Conservation (phyloP, 2,329 filamentous ascomycete genomes). For the Sclerotinia sclerotiorum region DNA sequence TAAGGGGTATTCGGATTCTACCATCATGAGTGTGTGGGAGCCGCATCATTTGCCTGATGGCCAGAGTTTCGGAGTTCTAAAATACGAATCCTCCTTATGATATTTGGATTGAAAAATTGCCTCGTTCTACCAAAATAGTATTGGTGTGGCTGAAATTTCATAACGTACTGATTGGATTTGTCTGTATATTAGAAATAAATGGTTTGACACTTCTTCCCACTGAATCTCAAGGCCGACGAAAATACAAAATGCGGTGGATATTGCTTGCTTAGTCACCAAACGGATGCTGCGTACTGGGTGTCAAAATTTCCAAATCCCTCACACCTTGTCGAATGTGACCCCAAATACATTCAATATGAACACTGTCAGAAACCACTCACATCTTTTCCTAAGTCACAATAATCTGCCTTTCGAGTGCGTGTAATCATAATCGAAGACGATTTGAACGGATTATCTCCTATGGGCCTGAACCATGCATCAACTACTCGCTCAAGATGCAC, state of each 20-base stretch:
- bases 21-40: neutral
- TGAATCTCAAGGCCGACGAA: too few species aligned
- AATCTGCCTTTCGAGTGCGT: neutral
- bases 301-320: neutral
- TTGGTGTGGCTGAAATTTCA: neutral
- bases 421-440: too few species aligned
- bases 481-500: neutral
- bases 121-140: neutral
- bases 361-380: neutral
- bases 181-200: neutral
- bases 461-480: neutral
- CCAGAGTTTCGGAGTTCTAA: too few species aligned
- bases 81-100: neutral
- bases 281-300: too few species aligned
- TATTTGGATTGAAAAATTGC: neutral
- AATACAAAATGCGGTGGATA: too few species aligned
- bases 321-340: neutral
- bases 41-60: neutral
- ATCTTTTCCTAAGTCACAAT: neutral
- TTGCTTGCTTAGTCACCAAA: neutral
- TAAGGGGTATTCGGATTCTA: neutral
- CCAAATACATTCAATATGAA: neutral
- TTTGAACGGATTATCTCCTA: too few species aligned
- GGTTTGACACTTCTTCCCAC: too few species aligned
- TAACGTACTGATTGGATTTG: neutral